Conservation (phyloP, 2,329 filamentous ascomycete species). For the Mycosphaerella sp. region DNA sequence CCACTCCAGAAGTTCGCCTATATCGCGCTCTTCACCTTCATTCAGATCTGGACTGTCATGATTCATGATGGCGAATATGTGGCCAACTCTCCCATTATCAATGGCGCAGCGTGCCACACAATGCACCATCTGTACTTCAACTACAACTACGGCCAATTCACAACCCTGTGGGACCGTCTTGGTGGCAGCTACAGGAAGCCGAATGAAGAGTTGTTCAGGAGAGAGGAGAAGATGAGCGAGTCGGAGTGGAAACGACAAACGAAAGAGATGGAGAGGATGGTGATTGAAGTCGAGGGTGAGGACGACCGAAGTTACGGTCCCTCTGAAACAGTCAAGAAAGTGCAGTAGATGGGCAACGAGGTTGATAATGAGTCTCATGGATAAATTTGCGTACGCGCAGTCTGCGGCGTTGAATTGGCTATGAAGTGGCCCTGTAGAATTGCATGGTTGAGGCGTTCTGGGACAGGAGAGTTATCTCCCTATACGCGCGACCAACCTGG, state of each 20-base stretch:
- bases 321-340: slow-evolving; percentile 32
- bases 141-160: slow-evolving; percentile 94
- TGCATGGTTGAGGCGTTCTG: slow-evolving; percentile 1
- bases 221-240: slow-evolving; percentile 77
- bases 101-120: slow-evolving; percentile 89
- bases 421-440: not conserved
- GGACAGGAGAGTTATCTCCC: not conserved
- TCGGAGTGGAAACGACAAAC: slow-evolving; percentile 72
- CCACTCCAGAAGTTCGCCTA: slow-evolving; percentile 88
- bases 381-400: slow-evolving; percentile 5
- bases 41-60: slow-evolving; percentile 96
- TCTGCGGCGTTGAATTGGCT: not conserved
- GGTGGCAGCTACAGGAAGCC: slow-evolving; percentile 82
- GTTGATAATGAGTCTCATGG: not conserved
- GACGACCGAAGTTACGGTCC: slow-evolving; percentile 43
- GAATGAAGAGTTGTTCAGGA: slow-evolving; percentile 75
- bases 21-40: slow-evolving; percentile 77
- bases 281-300: slow-evolving; percentile 63
- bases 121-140: slow-evolving; percentile 85
- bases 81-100: slow-evolving; percentile 82
- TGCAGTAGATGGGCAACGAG: slow-evolving; percentile 24
- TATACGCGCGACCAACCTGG: not conserved
- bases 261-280: slow-evolving; percentile 67
- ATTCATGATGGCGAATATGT: slow-evolving; percentile 96
- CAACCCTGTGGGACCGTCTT: slow-evolving; percentile 82